Percentiles rank a stretch among this genome's conserved stretches.
Conservation (phyloP, 2,329 filamentous ascomycete genomes). For the Leptographium procerum region DNA sequence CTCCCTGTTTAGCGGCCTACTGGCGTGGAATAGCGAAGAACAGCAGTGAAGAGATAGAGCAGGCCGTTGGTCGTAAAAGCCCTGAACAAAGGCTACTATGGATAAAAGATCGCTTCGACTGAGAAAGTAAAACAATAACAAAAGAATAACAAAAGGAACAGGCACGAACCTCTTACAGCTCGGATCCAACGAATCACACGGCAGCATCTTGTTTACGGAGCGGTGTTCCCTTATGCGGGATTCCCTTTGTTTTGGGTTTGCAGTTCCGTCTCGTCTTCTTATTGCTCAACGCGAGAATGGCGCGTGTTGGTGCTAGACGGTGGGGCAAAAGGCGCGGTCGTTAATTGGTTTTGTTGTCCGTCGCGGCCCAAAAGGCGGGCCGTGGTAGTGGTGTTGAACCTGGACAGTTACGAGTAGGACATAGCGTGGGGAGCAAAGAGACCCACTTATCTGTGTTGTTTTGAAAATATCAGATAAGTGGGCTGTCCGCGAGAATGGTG, state of each 20-base stretch:
- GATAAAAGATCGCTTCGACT: not conserved
- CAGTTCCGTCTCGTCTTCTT: not conserved
- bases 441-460: too few relatives aligned
- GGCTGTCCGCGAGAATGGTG: too few relatives aligned
- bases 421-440: too few relatives aligned
- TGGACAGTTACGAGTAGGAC: too few relatives aligned
- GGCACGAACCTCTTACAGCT: too few relatives aligned
- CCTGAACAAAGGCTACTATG: too few relatives aligned
- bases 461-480: too few relatives aligned
- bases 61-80: too few relatives aligned
- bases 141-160: not conserved
- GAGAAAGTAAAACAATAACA: not conserved
- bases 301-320: not conserved
- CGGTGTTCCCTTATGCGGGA: not conserved
- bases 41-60: too few relatives aligned
- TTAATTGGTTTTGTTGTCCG: not conserved
- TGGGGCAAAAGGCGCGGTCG: not conserved
- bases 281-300: not conserved
- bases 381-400: too few relatives aligned
- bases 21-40: too few relatives aligned
- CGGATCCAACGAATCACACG: not conserved
- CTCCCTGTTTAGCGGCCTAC: too few relatives aligned
- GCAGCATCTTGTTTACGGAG: not conserved
- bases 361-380: not conserved
- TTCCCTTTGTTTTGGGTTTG: not conserved